A percentile compares a stretch with the other conserved stretches of the same genome.
These are phyloP conservation scores for Zelopaecilomyces penicillatus DNA, from an alignment of 2,329 filamentous ascomycete species.

Conservation along the genomic window DNA sequence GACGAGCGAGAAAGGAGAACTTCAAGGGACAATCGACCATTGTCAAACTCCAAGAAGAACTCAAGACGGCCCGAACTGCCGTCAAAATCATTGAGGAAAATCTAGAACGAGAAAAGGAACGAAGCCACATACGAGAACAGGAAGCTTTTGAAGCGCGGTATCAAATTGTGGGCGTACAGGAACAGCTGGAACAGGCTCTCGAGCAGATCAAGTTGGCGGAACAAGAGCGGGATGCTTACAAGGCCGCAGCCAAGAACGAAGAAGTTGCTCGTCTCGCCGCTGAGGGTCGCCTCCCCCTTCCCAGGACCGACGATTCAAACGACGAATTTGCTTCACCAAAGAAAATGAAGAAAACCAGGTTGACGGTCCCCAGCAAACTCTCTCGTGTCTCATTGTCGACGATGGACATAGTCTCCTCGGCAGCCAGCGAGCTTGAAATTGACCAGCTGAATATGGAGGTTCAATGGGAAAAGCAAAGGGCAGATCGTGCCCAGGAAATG, in stretches of 20 bases:
- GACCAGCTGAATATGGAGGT: conserved; percentile 46
- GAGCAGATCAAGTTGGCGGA: conserved; percentile 58
- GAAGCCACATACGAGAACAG: conserved; percentile 53
- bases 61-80: conserved; percentile 52
- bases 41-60: conserved; percentile 65
- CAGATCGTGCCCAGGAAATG: conserved; percentile 61
- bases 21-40: conserved; percentile 65
- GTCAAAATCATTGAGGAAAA: conserved; percentile 49
- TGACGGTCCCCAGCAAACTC: conserved; percentile 17
- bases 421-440: conserved; percentile 48
- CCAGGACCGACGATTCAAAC: conserved; percentile 41
- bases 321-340: conserved; percentile 57
- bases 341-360: conserved; percentile 28
- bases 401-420: conserved; percentile 45
- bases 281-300: conserved; percentile 61
- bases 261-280: conserved; percentile 65
- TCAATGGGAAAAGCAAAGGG: conserved; percentile 53
- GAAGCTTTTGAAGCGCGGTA: conserved; percentile 62
- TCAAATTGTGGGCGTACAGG: conserved; percentile 54
- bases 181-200: conserved; percentile 56
- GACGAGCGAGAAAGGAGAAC: conserved; percentile 60
- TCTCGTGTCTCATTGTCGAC: conserved; percentile 38
- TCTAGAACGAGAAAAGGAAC: conserved; percentile 55
- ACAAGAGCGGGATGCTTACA: conserved; percentile 67
- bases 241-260: conserved; percentile 63